Conservation (phyloP, 805 yeast genomes). For the Cyberlindnera suaveolens region DNA sequence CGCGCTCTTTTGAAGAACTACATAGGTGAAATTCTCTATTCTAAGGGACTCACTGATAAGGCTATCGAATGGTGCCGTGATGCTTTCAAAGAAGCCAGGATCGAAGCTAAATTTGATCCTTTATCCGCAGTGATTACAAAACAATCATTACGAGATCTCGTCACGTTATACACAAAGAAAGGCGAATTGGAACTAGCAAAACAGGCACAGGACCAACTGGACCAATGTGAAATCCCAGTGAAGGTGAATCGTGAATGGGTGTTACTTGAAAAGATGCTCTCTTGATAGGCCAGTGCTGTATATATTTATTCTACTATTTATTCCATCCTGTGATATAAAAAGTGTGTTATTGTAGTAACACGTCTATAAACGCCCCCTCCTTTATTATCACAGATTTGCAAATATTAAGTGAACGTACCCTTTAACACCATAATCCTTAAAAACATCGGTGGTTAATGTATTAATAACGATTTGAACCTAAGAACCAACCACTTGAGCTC, state of each 20-base stretch:
- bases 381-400: too few relatives aligned
- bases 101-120: slow-evolving; percentile 26
- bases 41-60: slow-evolving; percentile 24
- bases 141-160: slow-evolving; percentile 30
- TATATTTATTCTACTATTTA: not conserved
- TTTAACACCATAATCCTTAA: not conserved
- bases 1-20: slow-evolving; percentile 34
- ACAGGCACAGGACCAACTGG: slow-evolving; percentile 10
- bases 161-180: slow-evolving; percentile 9
- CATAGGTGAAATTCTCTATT: slow-evolving; percentile 38
- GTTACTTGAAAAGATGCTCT: slow-evolving; percentile 7
- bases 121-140: slow-evolving; percentile 34
- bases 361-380: too few relatives aligned
- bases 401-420: not conserved
- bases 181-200: slow-evolving; percentile 10
- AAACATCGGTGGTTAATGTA: not conserved
- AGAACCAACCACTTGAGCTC: slow-evolving; percentile 15
- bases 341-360: not conserved
- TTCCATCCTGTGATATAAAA: not conserved
- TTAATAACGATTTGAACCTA: slow-evolving; percentile 21
- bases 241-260: slow-evolving; percentile 1
- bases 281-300: not conserved
- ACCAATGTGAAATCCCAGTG: slow-evolving; percentile 5
- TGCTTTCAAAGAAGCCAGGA: slow-evolving; percentile 28
- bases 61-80: slow-evolving; percentile 38